A percentile compares a stretch with the other conserved stretches of the same genome.
Conservation (phyloP, 495 filamentous ascomycete genomes). For the Pyrenula massariospora region DNA sequence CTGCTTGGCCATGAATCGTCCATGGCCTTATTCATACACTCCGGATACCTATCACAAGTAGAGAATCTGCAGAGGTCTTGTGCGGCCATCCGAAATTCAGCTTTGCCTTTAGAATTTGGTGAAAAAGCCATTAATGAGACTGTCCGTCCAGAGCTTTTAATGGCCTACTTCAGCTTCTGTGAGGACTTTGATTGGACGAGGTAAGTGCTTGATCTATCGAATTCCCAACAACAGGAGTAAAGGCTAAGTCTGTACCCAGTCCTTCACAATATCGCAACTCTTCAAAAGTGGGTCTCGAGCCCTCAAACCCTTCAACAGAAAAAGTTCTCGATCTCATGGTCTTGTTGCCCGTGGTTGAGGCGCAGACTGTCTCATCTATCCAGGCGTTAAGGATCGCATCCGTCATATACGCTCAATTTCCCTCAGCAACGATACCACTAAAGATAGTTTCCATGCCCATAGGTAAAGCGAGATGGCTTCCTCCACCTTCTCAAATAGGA, state of each 20-base stretch:
- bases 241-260: too few species aligned
- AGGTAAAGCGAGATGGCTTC: background rate
- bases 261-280: too few species aligned
- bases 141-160: background rate
- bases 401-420: conserved; percentile 7
- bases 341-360: background rate
- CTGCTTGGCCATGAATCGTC: background rate
- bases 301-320: background rate
- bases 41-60: background rate
- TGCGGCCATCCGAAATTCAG: background rate
- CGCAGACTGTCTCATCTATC: background rate
- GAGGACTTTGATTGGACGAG: too few species aligned
- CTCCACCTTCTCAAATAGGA: background rate
- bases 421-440: conserved; percentile 4
- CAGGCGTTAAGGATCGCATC: conserved; percentile 6
- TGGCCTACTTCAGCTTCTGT: background rate
- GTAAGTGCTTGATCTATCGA: too few species aligned
- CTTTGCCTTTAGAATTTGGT: background rate
- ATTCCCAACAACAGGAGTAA: too few species aligned
- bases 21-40: background rate
- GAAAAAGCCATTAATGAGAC: background rate
- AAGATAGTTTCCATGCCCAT: background rate
- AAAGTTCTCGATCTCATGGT: background rate
- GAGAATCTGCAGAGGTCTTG: background rate
- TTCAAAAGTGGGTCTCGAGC: too few species aligned